A percentile compares a stretch with the other conserved stretches of the same genome.
phyloP scores from a whole-genome alignment of 805 yeast species.

The Lipomyces anomalus region DNA sequence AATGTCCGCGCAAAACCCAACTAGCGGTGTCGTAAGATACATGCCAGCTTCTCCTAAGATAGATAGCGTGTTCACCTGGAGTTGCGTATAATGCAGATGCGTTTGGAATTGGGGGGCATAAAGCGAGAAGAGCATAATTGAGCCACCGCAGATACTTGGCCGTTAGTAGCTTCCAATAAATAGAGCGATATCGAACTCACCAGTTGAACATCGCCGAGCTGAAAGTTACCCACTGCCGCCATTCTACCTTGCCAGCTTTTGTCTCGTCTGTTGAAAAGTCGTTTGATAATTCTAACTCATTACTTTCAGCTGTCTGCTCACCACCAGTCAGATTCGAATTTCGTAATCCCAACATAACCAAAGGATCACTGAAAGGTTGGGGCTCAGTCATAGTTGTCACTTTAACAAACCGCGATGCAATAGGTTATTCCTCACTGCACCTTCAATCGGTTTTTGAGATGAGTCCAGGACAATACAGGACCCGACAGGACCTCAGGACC shows the following conservation, averaged over 20 bases:
- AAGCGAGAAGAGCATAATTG: constrained; percentile 74
- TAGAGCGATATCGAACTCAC: constrained; percentile 3
- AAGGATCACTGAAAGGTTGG: no score
- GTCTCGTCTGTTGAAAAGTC: background rate
- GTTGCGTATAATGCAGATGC: constrained; percentile 55
- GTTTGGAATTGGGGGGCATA: constrained; percentile 65
- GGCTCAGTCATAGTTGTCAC: no score
- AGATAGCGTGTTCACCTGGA: constrained; percentile 67
- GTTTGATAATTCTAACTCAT: background rate
- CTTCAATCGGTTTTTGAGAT: no score
- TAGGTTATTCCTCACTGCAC: no score
- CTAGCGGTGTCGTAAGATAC: constrained; percentile 70
- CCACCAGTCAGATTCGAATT: no score
- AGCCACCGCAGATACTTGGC: constrained; percentile 70
- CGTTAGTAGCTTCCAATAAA: background rate
- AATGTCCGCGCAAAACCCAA: constrained; percentile 24
- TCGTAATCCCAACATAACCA: no score
- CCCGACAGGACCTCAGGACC: no score
- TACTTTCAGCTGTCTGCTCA: no score
- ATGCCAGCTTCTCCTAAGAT: constrained; percentile 71
- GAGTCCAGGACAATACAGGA: no score
- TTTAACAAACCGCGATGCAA: no score
- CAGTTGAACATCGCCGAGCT: constrained; percentile 17
- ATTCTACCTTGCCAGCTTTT: background rate
- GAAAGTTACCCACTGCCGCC: constrained; percentile 6